These are phyloP conservation scores for Xylariaceae sp. DNA, from an alignment of 2,329 filamentous ascomycete species.

Conservation along the genomic window DNA sequence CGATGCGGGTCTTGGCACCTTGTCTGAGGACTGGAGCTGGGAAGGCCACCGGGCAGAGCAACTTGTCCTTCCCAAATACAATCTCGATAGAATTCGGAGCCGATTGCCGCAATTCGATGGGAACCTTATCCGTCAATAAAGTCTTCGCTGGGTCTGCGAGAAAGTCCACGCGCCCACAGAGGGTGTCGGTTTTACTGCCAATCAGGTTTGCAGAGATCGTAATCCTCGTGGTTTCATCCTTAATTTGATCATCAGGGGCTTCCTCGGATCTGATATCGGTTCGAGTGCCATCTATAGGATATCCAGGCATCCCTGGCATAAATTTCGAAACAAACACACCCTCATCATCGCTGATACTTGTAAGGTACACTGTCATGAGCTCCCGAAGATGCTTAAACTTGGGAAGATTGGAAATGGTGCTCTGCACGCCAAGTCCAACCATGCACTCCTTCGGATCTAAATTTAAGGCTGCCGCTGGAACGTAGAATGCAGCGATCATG, in stretches of 20 bases:
- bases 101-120: constrained; percentile 33
- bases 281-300: constrained; percentile 6
- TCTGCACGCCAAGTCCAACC: constrained; percentile 30
- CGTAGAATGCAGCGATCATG: constrained; percentile 38
- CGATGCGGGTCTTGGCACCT: constrained; percentile 35
- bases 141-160: constrained; percentile 28
- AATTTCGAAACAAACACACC: constrained; percentile 32
- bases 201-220: constrained; percentile 28
- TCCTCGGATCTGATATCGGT: too few relatives aligned
- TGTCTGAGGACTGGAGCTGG: constrained; percentile 34
- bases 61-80: constrained; percentile 29
- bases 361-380: constrained; percentile 28
- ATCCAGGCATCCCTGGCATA: constrained; percentile 25
- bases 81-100: constrained; percentile 38
- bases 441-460: constrained; percentile 25
- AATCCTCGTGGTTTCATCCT: constrained; percentile 9
- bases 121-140: constrained; percentile 33
- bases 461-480: constrained; percentile 29
- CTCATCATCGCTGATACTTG: constrained; percentile 3
- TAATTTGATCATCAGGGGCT: too few relatives aligned
- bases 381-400: constrained; percentile 24
- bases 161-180: constrained; percentile 39
- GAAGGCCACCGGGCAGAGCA: constrained; percentile 33
- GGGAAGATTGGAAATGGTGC: constrained; percentile 17
- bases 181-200: constrained; percentile 18